Conservation (phyloP, 2,329 filamentous ascomycete species). For the Alternaria burnsii region DNA sequence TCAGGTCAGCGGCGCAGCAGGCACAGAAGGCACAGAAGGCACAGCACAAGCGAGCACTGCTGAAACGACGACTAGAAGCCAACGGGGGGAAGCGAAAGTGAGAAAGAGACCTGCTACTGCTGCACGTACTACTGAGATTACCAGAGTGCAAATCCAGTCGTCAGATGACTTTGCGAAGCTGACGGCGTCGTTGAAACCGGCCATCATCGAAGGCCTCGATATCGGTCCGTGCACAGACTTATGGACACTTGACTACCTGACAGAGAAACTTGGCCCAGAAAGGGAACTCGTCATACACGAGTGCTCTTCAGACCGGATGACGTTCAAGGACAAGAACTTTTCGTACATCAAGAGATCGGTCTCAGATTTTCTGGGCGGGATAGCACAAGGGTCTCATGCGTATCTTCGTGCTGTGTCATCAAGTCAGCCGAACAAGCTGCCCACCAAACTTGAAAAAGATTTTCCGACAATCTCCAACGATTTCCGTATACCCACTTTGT, state of each 20-base stretch:
- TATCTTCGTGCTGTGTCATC: slow-evolving; percentile 83
- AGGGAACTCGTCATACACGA: slow-evolving; percentile 77
- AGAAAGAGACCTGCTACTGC: slow-evolving; percentile 17
- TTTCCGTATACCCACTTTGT: slow-evolving; percentile 69
- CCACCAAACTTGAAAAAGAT: slow-evolving; percentile 75
- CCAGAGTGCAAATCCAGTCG: slow-evolving; percentile 62
- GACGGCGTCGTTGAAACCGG: slow-evolving; percentile 66
- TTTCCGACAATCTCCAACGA: slow-evolving; percentile 75
- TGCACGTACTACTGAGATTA: slow-evolving; percentile 51
- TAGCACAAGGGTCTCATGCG: slow-evolving; percentile 65
- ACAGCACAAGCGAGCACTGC: slow-evolving; percentile 17
- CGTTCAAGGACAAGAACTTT: slow-evolving; percentile 86
- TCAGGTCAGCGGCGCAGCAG: slow-evolving; percentile 23
- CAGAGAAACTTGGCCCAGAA: slow-evolving; percentile 53
- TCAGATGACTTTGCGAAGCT: slow-evolving; percentile 67
- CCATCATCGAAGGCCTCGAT: slow-evolving; percentile 70
- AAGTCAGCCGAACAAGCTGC: slow-evolving; percentile 71
- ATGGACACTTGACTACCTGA: slow-evolving; percentile 77
- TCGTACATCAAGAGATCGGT: slow-evolving; percentile 75
- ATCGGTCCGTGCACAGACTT: slow-evolving; percentile 71
- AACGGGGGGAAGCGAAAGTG: slow-evolving; percentile 8
- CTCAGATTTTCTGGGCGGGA: slow-evolving; percentile 69
- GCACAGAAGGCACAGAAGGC: slow-evolving; percentile 13
- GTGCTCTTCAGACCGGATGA: slow-evolving; percentile 71
- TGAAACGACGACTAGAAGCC: slow-evolving; percentile 21